phyloP scores from a whole-genome alignment of 2,329 filamentous ascomycete genomes.

The Phialophora verrucosa region DNA sequence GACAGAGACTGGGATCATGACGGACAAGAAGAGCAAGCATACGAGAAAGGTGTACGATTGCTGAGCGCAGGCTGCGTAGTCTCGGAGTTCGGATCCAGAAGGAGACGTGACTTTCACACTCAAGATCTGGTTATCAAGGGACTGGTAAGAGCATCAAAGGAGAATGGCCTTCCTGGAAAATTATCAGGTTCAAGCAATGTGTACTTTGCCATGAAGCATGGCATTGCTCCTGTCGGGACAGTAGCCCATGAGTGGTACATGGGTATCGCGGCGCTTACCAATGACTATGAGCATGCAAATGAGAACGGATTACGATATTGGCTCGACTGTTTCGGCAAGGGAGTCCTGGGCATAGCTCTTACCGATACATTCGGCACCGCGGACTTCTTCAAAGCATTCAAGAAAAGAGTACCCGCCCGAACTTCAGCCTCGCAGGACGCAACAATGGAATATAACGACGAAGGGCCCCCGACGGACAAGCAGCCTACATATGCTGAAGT shows the following conservation, averaged over 20 bases:
- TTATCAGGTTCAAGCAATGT: constrained; percentile 94
- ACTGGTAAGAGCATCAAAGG: constrained; percentile 76
- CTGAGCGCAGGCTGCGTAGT: constrained; percentile 84
- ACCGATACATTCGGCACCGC: constrained; percentile 97
- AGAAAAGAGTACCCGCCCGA: constrained; percentile 63
- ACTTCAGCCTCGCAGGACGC: constrained; percentile 50
- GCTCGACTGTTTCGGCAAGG: constrained; percentile 88
- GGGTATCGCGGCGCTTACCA: constrained; percentile 89
- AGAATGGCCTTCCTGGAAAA: constrained; percentile 69
- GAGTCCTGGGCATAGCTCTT: constrained; percentile 82
- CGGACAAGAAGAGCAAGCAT: constrained; percentile 84
- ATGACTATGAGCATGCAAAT: constrained; percentile 83
- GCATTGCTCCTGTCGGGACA: constrained; percentile 82
- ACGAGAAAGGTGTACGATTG: constrained; percentile 76
- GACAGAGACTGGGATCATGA: constrained; percentile 91
- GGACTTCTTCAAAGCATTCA: constrained; percentile 84
- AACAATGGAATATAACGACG: constrained; percentile 48
- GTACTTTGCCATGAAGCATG: constrained; percentile 92
- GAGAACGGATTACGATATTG: constrained; percentile 85
- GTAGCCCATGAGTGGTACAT: constrained; percentile 99
- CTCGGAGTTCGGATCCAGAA: constrained; percentile 90
- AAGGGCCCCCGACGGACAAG: constrained; percentile 41
- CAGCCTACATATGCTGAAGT: constrained; percentile 75
- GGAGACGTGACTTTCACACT: constrained; percentile 90
- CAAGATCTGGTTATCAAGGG: constrained; percentile 91